Percentiles rank a stretch among this genome's conserved stretches.
These are phyloP conservation scores for Aspergillus asperescens DNA, from an alignment of 495 filamentous ascomycete species.

Conservation along the genomic window DNA sequence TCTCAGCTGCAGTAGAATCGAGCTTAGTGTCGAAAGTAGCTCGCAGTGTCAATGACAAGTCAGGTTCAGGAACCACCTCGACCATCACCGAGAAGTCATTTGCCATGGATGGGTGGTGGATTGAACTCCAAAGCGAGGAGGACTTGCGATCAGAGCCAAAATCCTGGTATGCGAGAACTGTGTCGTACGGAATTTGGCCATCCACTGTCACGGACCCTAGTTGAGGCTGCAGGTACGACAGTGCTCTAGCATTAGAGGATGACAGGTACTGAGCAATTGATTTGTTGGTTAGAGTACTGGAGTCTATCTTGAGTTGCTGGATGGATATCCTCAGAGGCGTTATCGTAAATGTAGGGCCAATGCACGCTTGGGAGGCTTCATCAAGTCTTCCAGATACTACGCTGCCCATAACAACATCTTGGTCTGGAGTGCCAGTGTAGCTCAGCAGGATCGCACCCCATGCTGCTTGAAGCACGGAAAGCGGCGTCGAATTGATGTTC, in stretches of 20 bases:
- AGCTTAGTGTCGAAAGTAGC: conserved; percentile 22
- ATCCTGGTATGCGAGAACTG: conserved; percentile 23
- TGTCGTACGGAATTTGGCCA: conserved; percentile 20
- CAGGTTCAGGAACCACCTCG: conserved; percentile 20
- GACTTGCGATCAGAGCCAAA: conserved; percentile 15
- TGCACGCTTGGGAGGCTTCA: conserved; percentile 51
- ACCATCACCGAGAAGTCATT: conserved; percentile 27
- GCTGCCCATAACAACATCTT: conserved; percentile 45
- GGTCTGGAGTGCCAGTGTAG: conserved; percentile 33
- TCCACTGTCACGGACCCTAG: conserved; percentile 19
- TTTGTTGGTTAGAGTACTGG: conserved; percentile 11
- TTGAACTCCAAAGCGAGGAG: conserved; percentile 18
- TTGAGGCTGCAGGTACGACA: conserved; percentile 21
- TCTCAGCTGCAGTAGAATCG: conserved; percentile 16
- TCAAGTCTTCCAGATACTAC: conserved; percentile 65
- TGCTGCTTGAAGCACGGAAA: conserved; percentile 64
- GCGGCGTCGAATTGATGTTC: conserved; percentile 55
- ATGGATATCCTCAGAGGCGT: conserved; percentile 50
- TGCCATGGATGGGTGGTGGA: conserved; percentile 22
- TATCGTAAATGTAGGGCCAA: conserved; percentile 75
- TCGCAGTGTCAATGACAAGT: conserved; percentile 21
- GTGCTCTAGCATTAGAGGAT: conserved; percentile 16
- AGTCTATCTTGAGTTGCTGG: conserved; percentile 6
- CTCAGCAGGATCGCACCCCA: conserved; percentile 57
- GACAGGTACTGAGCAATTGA: conserved; percentile 19